A percentile compares a stretch with the other conserved stretches of the same genome.
Conservation (phyloP, 352 stramenopile species). For the Phytophthora fragariae region DNA sequence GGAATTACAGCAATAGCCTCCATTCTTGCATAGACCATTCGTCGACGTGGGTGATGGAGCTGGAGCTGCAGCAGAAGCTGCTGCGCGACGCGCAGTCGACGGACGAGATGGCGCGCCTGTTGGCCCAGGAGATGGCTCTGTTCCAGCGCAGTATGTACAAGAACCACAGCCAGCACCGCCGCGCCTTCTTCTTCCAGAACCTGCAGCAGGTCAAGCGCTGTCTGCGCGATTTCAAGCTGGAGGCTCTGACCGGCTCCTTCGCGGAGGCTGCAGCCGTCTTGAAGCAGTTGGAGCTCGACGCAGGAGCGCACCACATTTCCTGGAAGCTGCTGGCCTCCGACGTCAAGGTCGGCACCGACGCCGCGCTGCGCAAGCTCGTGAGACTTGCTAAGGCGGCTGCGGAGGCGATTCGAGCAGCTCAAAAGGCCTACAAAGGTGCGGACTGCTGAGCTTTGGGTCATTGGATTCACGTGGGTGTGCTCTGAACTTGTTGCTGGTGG, state of each 20-base stretch:
- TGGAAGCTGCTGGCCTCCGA: constrained; percentile 78
- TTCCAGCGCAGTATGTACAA: constrained; percentile 90
- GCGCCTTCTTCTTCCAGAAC: constrained; percentile 83
- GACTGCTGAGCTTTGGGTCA: not conserved
- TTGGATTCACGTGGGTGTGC: not conserved
- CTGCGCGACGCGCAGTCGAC: constrained; percentile 47
- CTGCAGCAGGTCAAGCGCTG: constrained; percentile 82
- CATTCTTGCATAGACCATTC: too few species aligned
- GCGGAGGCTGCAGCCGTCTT: constrained; percentile 50
- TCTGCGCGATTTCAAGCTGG: constrained; percentile 56
- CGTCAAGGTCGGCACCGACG: constrained; percentile 62
- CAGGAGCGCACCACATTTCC: constrained; percentile 72
- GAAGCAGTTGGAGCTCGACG: constrained; percentile 49
- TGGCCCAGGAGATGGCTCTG: constrained; percentile 66
- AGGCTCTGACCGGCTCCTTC: constrained; percentile 51
- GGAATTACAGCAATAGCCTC: too few species aligned
- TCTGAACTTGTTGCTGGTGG: constrained; percentile 8
- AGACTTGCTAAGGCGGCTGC: constrained; percentile 35
- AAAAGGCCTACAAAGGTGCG: constrained; percentile 82
- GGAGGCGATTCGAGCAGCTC: constrained; percentile 59
- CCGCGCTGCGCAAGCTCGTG: constrained; percentile 55
- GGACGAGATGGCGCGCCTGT: constrained; percentile 39
- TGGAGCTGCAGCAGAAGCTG: constrained; percentile 46
- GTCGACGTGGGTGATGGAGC: not conserved
- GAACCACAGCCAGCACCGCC: constrained; percentile 89